Conservation (phyloP, 2,329 filamentous ascomycete genomes). For the Huntiella savannae region DNA sequence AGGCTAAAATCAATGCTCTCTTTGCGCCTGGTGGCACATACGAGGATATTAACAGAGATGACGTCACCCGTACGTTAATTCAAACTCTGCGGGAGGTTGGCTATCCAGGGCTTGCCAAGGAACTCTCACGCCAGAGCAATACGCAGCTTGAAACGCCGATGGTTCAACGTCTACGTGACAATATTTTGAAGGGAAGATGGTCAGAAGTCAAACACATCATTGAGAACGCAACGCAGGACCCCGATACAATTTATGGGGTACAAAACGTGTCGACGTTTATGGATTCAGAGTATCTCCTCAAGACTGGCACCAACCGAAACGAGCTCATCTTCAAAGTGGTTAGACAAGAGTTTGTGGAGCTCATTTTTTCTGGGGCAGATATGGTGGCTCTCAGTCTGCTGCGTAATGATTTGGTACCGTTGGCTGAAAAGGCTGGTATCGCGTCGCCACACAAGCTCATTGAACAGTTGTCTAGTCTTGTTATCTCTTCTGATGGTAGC, state of each 20-base stretch:
- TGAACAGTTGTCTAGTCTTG: conserved; percentile 50
- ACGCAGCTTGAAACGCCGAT: conserved; percentile 71
- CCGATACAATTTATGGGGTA: background rate
- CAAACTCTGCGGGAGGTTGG: conserved; percentile 81
- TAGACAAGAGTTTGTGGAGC: conserved; percentile 86
- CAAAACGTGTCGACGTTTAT: background rate
- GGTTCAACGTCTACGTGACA: conserved; percentile 67
- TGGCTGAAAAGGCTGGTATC: conserved; percentile 27
- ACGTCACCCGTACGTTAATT: conserved; percentile 81
- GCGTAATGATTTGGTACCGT: conserved; percentile 67
- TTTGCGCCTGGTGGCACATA: background rate
- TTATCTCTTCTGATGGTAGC: conserved; percentile 19
- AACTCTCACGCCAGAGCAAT: conserved; percentile 63
- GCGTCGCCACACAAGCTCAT: too few relatives aligned
- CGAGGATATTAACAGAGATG: conserved; percentile 45
- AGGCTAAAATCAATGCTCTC: background rate
- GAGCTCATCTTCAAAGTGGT: conserved; percentile 76
- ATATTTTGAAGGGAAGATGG: conserved; percentile 70
- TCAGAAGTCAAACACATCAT: conserved; percentile 65
- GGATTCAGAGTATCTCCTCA: background rate
- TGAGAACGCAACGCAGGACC: conserved; percentile 26
- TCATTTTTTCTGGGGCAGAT: conserved; percentile 60
- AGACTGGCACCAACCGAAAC: conserved; percentile 19
- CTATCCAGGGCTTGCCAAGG: conserved; percentile 57
- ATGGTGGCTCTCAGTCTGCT: conserved; percentile 60